Evolutionary conservation across 2,329 filamentous ascomycete species (phyloP).

Genomic region (Colletotrichum gloeosporioides): DNA sequence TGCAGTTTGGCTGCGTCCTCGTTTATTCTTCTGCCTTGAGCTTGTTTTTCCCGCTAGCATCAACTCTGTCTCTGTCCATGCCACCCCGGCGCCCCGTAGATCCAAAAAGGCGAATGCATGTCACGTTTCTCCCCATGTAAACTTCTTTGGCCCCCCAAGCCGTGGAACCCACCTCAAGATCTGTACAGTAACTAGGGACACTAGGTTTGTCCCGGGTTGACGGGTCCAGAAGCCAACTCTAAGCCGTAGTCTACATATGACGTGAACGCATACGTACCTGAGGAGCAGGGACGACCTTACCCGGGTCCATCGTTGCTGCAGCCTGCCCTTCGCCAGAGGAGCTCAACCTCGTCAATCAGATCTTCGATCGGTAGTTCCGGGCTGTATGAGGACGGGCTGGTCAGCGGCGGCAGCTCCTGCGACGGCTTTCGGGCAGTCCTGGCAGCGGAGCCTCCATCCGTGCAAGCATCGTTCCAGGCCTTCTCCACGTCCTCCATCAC

Average conservation of each 20-base stretch:
- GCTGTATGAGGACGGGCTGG: not conserved
- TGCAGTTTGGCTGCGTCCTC: not conserved
- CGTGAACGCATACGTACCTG: not conserved
- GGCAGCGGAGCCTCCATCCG: not conserved
- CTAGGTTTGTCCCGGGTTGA: not conserved
- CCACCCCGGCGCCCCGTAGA: not conserved
- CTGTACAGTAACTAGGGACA: not conserved
- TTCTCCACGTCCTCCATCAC: not conserved
- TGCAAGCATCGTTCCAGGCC: not conserved
- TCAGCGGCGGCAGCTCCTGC: not conserved
- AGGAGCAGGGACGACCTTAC: not conserved
- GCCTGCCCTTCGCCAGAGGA: conserved; percentile 7
- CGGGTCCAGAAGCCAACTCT: not conserved
- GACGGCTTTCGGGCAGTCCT: not conserved
- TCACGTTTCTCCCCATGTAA: not conserved
- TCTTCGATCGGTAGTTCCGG: conserved; percentile 4
- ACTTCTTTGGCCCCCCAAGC: not conserved
- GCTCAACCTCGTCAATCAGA: conserved; percentile 19
- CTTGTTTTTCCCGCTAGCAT: not conserved
- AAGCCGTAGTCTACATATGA: not conserved
- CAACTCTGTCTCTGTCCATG: not conserved
- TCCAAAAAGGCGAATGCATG: not conserved
- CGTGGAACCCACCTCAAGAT: not conserved
- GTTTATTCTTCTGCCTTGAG: conserved; percentile 5
- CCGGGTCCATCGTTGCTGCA: not conserved